A percentile compares a stretch with the other conserved stretches of the same genome.
Evolutionary conservation across 2,329 filamentous ascomycete species (phyloP).

Genomic region (Teratosphaeria zuluensis): DNA sequence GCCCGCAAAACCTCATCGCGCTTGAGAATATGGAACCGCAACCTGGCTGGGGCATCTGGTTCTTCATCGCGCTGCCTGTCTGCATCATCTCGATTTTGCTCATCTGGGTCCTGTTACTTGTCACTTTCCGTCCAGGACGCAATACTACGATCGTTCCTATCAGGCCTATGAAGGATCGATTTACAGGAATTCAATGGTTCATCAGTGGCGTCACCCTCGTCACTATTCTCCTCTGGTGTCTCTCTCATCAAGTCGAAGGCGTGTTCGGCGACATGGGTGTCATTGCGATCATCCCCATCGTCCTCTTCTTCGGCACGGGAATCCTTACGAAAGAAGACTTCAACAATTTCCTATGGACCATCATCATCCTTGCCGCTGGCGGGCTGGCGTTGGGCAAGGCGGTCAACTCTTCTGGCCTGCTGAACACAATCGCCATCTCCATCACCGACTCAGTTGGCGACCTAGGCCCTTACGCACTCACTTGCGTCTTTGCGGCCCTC

Average conservation of each 20-base stretch:
- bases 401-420: slow-evolving; percentile 82
- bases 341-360: slow-evolving; percentile 99
- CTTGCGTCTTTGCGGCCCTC: slow-evolving; percentile 73
- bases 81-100: slow-evolving; percentile 78
- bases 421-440: slow-evolving; percentile 72
- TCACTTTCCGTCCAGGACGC: slow-evolving; percentile 74
- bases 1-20: slow-evolving; percentile 93
- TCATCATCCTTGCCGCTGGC: slow-evolving; percentile 94
- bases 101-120: slow-evolving; percentile 79
- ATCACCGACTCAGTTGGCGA: slow-evolving; percentile 68
- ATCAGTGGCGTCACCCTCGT: slow-evolving; percentile 71
- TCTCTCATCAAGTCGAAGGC: slow-evolving; percentile 75
- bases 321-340: slow-evolving; percentile 98
- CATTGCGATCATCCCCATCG: slow-evolving; percentile 89
- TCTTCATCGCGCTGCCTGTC: slow-evolving; percentile 89
- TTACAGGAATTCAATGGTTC: slow-evolving; percentile 86
- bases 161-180: slow-evolving; percentile 76
- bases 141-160: slow-evolving; percentile 88
- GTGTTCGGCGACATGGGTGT: slow-evolving; percentile 98
- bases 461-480: slow-evolving; percentile 73
- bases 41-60: slow-evolving; percentile 92
- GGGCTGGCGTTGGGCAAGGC: slow-evolving; percentile 88
- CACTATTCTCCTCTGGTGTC: slow-evolving; percentile 88
- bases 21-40: slow-evolving; percentile 89
- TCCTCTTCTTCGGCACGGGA: slow-evolving; percentile 91